Conservation (phyloP, 2,329 filamentous ascomycete species). For the Xylariaceae sp. region DNA sequence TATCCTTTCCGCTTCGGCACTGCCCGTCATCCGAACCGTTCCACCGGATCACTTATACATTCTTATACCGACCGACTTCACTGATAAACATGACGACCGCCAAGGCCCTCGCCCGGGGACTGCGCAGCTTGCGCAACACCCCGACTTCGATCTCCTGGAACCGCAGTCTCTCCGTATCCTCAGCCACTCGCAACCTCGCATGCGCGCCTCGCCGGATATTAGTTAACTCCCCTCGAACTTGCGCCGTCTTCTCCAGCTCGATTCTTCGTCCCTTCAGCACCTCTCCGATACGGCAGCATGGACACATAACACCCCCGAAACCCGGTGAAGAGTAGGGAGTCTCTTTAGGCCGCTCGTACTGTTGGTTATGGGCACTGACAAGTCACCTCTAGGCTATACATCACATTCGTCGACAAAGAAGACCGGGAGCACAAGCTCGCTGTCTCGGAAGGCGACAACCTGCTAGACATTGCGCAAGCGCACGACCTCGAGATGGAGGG, state of each 20-base stretch:
- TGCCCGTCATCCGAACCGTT: neutral
- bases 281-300: conserved; percentile 58
- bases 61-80: neutral
- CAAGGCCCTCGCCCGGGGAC: neutral
- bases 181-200: neutral
- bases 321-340: conserved; percentile 90
- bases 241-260: conserved; percentile 7
- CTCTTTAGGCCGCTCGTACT: too few species aligned
- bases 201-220: conserved; percentile 1
- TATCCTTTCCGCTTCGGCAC: neutral
- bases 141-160: conserved; percentile 1
- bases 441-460: conserved; percentile 81
- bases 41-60: neutral
- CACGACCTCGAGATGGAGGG: conserved; percentile 98
- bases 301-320: conserved; percentile 77
- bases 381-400: conserved; percentile 58
- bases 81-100: conserved; percentile 12
- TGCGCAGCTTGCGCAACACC: conserved; percentile 10
- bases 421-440: conserved; percentile 68
- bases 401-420: conserved; percentile 94
- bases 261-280: conserved; percentile 58
- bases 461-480: conserved; percentile 90
- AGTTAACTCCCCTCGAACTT: conserved; percentile 2
- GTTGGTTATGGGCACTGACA: conserved; percentile 16
- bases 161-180: conserved; percentile 5